Evolutionary conservation across 169 alveolate genomes (phyloP).

Genomic region (Plasmodium gallinaceum): DNA sequence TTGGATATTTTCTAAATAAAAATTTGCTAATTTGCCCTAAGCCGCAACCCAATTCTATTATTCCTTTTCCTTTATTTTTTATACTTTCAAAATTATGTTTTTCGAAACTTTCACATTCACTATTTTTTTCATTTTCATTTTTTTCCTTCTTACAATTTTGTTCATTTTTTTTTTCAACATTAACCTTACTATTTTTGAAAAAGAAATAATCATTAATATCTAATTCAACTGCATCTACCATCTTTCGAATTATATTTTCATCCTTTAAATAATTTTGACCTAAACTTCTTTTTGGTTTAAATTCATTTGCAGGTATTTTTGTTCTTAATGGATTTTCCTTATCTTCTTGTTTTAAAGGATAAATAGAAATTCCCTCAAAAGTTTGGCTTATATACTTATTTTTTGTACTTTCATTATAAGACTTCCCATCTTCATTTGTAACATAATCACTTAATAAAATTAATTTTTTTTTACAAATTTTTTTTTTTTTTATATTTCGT

Average conservation of each 20-base stretch:
- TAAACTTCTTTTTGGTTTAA: slow-evolving; percentile 89
- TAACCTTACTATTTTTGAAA: slow-evolving; percentile 1
- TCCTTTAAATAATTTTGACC: slow-evolving; percentile 90
- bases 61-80: slow-evolving; percentile 78
- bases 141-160: background rate
- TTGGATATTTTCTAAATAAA: slow-evolving; percentile 81
- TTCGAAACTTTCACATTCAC: too few species aligned
- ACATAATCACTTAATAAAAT: too few species aligned
- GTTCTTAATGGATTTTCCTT: slow-evolving; percentile 17
- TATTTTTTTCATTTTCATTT: background rate
- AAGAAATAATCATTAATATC: background rate
- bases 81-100: slow-evolving; percentile 5
- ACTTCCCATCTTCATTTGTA: background rate
- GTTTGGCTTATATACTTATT: slow-evolving; percentile 23
- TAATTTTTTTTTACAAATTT: background rate
- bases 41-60: slow-evolving; percentile 90
- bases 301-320: slow-evolving; percentile 49
- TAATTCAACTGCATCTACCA: slow-evolving; percentile 51
- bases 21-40: slow-evolving; percentile 87
- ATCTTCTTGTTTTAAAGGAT: slow-evolving; percentile 32
- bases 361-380: slow-evolving; percentile 52
- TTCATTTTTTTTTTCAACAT: background rate
- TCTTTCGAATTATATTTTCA: slow-evolving; percentile 77
- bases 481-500: background rate
- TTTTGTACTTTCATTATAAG: background rate